Percentiles rank a stretch among this genome's conserved stretches.
phyloP scores from a whole-genome alignment of 148 eudicot species.

The Suaeda aralocaspica region DNA sequence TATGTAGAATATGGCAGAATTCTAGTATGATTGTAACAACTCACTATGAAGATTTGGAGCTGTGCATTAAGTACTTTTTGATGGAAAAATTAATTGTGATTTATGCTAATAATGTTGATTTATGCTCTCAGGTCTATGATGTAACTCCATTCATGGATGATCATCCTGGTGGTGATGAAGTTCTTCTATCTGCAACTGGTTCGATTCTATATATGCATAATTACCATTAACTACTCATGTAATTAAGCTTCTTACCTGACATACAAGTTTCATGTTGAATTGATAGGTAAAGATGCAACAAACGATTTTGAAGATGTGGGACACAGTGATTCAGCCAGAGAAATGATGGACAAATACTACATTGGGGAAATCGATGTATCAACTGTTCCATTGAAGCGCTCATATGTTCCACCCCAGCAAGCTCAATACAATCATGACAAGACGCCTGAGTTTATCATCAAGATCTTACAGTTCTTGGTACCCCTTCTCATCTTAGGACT shows the following conservation, averaged over 20 bases:
- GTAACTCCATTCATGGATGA: conserved; percentile 91
- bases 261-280: neutral
- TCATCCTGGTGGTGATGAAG: conserved; percentile 97
- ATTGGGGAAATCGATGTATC: conserved; percentile 60
- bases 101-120: conserved; percentile 6
- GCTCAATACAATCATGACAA: conserved; percentile 52
- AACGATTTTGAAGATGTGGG: conserved; percentile 84
- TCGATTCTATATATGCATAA: neutral
- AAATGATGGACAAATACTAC: conserved; percentile 59
- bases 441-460: conserved; percentile 53
- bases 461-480: conserved; percentile 64
- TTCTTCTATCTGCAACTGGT: conserved; percentile 88
- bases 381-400: conserved; percentile 53
- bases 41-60: neutral
- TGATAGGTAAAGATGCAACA: conserved; percentile 80
- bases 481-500: conserved; percentile 69
- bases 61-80: neutral
- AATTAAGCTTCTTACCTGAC: neutral
- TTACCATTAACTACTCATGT: neutral
- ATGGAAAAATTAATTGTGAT: neutral
- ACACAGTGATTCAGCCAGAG: conserved; percentile 72
- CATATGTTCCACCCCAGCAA: conserved; percentile 47
- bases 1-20: neutral
- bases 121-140: conserved; percentile 67
- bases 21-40: neutral